These are phyloP conservation scores for Leersia perrieri DNA, from an alignment of 176 grass and related monocot species.

Conservation along the genomic window DNA sequence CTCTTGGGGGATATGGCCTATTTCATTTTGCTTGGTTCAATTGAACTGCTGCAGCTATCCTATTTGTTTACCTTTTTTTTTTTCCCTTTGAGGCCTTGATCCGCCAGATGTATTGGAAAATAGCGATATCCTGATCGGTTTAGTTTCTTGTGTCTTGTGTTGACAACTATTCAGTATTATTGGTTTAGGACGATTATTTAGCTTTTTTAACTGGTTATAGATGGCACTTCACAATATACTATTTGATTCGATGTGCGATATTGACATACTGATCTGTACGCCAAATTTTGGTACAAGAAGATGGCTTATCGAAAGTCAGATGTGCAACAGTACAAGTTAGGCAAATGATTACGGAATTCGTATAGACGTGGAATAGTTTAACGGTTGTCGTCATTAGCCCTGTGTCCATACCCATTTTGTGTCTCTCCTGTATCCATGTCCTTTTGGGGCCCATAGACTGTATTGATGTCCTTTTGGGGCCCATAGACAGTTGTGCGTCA, in stretches of 20 bases:
- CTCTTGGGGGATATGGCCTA: conserved; percentile 6
- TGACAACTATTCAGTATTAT: not conserved
- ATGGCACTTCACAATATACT: not conserved
- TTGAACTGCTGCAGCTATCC: conserved; percentile 28
- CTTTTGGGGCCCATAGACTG: not conserved
- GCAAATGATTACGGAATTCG: not conserved
- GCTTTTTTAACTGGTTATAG: not conserved
- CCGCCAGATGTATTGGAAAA: conserved; percentile 19
- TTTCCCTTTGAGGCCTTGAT: not conserved
- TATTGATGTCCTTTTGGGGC: too few species aligned
- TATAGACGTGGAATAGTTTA: not conserved
- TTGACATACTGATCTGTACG: not conserved
- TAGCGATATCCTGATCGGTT: not conserved
- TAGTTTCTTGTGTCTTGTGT: not conserved
- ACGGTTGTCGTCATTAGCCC: not conserved
- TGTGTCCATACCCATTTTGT: not conserved
- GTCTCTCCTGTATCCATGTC: not conserved
- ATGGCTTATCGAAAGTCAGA: not conserved
- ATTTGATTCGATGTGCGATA: not conserved
- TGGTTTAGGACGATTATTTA: not conserved
- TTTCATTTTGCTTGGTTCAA: conserved; percentile 29
- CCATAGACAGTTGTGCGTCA: not conserved
- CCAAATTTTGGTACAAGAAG: not conserved
- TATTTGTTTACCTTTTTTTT: not conserved
- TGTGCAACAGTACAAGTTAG: not conserved